phyloP scores from a whole-genome alignment of 257 asterid species.

The Knoxia roxburghii region DNA sequence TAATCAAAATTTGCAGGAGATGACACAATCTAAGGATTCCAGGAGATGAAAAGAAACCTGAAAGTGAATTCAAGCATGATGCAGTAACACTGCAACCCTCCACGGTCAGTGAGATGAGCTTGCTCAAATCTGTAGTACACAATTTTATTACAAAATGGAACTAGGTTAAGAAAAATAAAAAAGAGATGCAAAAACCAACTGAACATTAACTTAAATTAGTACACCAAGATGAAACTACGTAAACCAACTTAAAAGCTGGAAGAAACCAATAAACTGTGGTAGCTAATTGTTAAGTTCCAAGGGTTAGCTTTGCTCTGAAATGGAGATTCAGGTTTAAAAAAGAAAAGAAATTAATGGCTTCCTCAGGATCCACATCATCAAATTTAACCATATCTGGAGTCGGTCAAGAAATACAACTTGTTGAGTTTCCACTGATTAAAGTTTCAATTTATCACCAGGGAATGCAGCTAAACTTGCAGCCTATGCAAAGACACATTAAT shows the following conservation, averaged over 20 bases:
- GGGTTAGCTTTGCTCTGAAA: background rate
- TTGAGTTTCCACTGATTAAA: background rate
- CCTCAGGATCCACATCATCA: background rate
- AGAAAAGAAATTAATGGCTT: background rate
- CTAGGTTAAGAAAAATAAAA: background rate
- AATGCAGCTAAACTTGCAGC: background rate
- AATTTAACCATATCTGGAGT: background rate
- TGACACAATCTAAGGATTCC: background rate
- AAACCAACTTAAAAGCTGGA: background rate
- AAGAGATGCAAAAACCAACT: background rate
- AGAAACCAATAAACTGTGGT: background rate
- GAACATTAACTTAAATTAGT: background rate
- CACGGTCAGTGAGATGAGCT: slow-evolving; percentile 64
- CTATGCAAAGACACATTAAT: background rate
- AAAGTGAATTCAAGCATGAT: slow-evolving; percentile 73
- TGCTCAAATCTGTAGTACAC: slow-evolving; percentile 47
- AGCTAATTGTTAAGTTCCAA: background rate
- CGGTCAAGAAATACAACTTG: background rate
- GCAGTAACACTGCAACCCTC: slow-evolving; percentile 83
- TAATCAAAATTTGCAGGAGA: background rate
- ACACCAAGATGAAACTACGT: background rate
- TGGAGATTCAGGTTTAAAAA: background rate
- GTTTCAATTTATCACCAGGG: background rate
- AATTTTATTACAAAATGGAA: background rate
- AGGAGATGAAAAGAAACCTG: slow-evolving; percentile 38